phyloP scores from a whole-genome alignment of 1,284 basidiomycete genomes.

The Lentinus polychrous region DNA sequence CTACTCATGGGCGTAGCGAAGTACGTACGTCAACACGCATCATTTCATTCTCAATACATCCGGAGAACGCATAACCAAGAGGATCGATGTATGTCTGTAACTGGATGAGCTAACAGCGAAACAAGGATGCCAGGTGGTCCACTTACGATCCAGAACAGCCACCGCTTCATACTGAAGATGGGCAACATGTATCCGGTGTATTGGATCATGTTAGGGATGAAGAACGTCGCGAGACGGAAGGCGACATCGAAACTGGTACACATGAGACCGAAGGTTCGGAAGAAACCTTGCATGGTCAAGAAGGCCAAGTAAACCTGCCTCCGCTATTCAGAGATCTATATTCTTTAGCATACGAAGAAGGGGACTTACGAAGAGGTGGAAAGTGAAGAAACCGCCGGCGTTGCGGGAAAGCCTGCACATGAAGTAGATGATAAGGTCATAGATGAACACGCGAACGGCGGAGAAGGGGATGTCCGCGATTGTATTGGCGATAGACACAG shows the following conservation, averaged over 20 bases:
- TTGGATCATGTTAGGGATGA: constrained; percentile 58
- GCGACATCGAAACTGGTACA: constrained; percentile 62
- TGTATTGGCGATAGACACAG: constrained; percentile 67
- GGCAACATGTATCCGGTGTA: constrained; percentile 74
- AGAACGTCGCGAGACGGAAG: constrained; percentile 54
- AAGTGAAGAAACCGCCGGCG: constrained; percentile 66
- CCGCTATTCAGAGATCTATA: not conserved
- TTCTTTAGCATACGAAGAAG: not conserved
- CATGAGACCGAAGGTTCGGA: constrained; percentile 61
- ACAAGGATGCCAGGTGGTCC: not conserved
- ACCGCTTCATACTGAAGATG: constrained; percentile 74
- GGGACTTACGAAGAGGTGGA: constrained; percentile 46
- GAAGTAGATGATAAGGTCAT: constrained; percentile 72
- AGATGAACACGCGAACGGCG: constrained; percentile 53
- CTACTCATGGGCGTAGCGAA: not conserved
- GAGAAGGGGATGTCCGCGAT: constrained; percentile 75
- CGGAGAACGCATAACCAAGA: constrained; percentile 73
- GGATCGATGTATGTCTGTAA: constrained; percentile 70
- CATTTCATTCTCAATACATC: constrained; percentile 81
- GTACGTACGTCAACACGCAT: constrained; percentile 51
- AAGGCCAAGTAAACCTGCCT: constrained; percentile 45
- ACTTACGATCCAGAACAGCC: constrained; percentile 81
- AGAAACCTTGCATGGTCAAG: constrained; percentile 67
- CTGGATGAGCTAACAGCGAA: not conserved
- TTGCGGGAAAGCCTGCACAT: constrained; percentile 58